Evolutionary conservation across 345 rosid species (phyloP).

Genomic region (Citrus trifoliata): DNA sequence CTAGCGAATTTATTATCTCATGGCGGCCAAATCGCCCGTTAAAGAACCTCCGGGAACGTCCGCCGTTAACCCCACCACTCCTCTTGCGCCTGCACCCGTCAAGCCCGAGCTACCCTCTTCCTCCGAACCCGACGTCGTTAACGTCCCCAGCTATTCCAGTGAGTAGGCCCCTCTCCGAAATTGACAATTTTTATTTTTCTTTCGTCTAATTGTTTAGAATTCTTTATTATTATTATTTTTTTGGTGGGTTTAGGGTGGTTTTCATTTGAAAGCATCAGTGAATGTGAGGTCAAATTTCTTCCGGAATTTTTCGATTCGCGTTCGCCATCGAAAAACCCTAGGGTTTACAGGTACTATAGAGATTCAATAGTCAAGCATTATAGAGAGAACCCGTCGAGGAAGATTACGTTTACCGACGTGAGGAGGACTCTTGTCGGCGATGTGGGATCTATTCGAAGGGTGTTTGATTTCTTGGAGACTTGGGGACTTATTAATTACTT

Average conservation of each 20-base stretch:
- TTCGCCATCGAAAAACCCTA: conserved; percentile 62
- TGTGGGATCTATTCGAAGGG: conserved; percentile 85
- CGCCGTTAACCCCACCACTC: conserved; percentile 9
- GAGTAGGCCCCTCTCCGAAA: conserved; percentile 20
- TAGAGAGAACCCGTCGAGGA: conserved; percentile 56
- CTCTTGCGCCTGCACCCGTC: conserved; percentile 18
- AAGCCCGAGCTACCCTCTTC: conserved; percentile 25
- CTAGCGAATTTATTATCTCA: not conserved
- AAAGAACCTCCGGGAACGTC: conserved; percentile 27
- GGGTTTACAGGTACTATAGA: conserved; percentile 57
- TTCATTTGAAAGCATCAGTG: conserved; percentile 56
- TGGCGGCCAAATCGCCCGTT: conserved; percentile 38
- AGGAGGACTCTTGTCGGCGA: conserved; percentile 77
- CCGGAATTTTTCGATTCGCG: conserved; percentile 79
- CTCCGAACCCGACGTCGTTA: conserved; percentile 35
- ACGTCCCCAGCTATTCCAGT: conserved; percentile 85
- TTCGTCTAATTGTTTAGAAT: not conserved
- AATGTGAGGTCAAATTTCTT: conserved; percentile 69
- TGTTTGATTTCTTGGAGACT: conserved; percentile 81
- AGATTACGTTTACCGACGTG: conserved; percentile 80
- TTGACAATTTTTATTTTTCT: not conserved
- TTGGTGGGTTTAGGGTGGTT: conserved; percentile 61
- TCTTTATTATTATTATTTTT: not conserved
- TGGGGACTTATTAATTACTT: conserved; percentile 89
- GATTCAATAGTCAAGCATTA: conserved; percentile 70